Conservation (phyloP, 148 eudicot species). For the Cornus kousa region DNA sequence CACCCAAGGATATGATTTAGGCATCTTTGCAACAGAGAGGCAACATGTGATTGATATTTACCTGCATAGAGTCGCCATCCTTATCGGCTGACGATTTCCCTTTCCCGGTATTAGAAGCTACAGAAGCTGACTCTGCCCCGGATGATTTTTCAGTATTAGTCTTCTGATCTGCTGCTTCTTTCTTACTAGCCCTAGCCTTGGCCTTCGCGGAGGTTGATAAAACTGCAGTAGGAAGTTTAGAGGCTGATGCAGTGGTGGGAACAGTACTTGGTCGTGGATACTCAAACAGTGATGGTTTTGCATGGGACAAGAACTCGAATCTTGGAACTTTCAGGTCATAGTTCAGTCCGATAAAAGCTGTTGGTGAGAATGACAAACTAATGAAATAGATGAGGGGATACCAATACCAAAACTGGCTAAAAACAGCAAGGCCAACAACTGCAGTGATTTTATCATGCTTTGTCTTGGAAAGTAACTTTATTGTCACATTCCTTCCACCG, state of each 20-base stretch:
- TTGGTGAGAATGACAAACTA: slow-evolving; percentile 91
- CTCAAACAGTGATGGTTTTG: slow-evolving; percentile 95
- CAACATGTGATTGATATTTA: slow-evolving; percentile 6
- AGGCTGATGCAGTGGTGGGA: slow-evolving; percentile 72
- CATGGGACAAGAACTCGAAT: slow-evolving; percentile 83
- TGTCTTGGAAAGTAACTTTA: slow-evolving; percentile 81
- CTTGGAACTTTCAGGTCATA: slow-evolving; percentile 88
- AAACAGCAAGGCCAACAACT: slow-evolving; percentile 90
- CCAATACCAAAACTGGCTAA: slow-evolving; percentile 99
- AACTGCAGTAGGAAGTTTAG: slow-evolving; percentile 88
- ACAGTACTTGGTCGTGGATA: slow-evolving; percentile 90
- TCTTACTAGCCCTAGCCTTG: slow-evolving; percentile 78
- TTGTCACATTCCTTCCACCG: slow-evolving; percentile 98
- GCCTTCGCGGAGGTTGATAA: slow-evolving; percentile 80
- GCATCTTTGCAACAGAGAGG: neutral
- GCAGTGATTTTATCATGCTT: slow-evolving; percentile 94
- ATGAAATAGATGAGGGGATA: slow-evolving; percentile 96
- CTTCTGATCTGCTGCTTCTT: slow-evolving; percentile 89
- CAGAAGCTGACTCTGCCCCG: slow-evolving; percentile 42
- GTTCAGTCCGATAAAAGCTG: slow-evolving; percentile 93
- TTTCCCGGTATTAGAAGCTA: slow-evolving; percentile 51
- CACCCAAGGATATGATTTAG: neutral
- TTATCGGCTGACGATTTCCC: slow-evolving; percentile 64
- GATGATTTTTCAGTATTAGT: slow-evolving; percentile 53
- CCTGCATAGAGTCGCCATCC: slow-evolving; percentile 90